Percentiles rank a stretch among this genome's conserved stretches.
Conservation (phyloP, 495 filamentous ascomycete species). For the Pseudevernia furfuracea region DNA sequence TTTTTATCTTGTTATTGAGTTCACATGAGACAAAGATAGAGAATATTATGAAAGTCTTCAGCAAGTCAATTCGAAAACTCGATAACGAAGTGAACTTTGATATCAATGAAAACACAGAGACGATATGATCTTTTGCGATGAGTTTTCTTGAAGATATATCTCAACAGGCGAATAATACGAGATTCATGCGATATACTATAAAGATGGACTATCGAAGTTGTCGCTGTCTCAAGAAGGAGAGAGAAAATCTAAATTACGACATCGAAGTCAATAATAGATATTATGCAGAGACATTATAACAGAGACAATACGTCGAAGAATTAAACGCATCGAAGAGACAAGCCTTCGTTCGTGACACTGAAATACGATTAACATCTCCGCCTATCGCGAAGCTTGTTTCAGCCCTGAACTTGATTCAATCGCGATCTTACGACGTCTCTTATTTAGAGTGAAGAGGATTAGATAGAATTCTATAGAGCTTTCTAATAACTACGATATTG, state of each 20-base stretch:
- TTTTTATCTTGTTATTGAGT: not conserved
- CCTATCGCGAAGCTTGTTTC: too few relatives aligned
- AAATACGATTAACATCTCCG: too few relatives aligned
- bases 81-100: not conserved
- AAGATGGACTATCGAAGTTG: not conserved
- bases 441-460: too few relatives aligned
- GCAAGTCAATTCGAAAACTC: not conserved
- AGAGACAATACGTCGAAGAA: too few relatives aligned
- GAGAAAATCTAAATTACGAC: not conserved
- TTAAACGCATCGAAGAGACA: too few relatives aligned
- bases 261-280: not conserved
- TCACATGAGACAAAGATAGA: not conserved
- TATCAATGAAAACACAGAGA: not conserved
- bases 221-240: not conserved
- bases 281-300: too few relatives aligned
- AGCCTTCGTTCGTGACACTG: too few relatives aligned
- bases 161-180: not conserved
- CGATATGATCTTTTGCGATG: not conserved
- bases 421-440: fast-evolving
- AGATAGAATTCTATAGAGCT: too few relatives aligned
- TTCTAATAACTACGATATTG: too few relatives aligned
- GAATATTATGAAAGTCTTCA: not conserved
- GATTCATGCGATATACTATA: not conserved
- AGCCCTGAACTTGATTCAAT: too few relatives aligned
- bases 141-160: not conserved